Conservation (phyloP, 1,284 basidiomycete genomes). For the Sparassis latifolia region DNA sequence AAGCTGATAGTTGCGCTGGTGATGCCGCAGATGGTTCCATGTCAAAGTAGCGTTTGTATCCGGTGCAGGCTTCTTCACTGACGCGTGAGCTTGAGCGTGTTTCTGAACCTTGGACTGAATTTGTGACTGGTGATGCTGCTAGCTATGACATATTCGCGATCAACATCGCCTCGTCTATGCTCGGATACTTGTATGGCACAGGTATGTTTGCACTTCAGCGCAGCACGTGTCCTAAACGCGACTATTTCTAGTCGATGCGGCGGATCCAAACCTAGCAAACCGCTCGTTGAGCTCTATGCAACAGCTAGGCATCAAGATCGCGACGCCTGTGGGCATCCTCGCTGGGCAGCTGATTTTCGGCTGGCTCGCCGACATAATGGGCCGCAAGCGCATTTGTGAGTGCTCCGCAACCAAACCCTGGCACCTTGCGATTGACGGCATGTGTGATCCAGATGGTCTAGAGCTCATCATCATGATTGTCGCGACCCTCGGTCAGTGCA, state of each 20-base stretch:
- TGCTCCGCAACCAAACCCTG: not conserved
- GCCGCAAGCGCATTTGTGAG: slow-evolving; percentile 47
- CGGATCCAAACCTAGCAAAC: slow-evolving; percentile 13
- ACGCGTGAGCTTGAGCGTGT: slow-evolving; percentile 46
- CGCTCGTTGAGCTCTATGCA: slow-evolving; percentile 47
- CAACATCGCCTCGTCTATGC: slow-evolving; percentile 49
- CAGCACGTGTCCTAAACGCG: no score
- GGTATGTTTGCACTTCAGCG: slow-evolving; percentile 4
- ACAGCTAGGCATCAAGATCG: slow-evolving; percentile 75
- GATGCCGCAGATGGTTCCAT: slow-evolving; percentile 40
- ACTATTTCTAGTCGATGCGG: no score
- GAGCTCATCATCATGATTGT: slow-evolving; percentile 54
- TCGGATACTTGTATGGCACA: slow-evolving; percentile 48
- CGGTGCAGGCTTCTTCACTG: slow-evolving; percentile 81
- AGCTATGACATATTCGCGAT: slow-evolving; percentile 47
- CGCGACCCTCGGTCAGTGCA: slow-evolving; percentile 40
- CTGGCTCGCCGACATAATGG: slow-evolving; percentile 47
- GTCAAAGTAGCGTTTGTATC: slow-evolving; percentile 71
- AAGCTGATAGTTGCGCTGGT: not conserved
- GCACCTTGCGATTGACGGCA: slow-evolving; percentile 15
- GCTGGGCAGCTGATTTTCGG: slow-evolving; percentile 55
- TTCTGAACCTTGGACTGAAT: not conserved
- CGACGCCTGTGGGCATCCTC: slow-evolving; percentile 58
- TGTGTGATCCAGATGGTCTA: slow-evolving; percentile 39
- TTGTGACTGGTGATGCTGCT: slow-evolving; percentile 7